Conservation (phyloP, 305 asterid genomes). For the Nicotiana rustica region DNA sequence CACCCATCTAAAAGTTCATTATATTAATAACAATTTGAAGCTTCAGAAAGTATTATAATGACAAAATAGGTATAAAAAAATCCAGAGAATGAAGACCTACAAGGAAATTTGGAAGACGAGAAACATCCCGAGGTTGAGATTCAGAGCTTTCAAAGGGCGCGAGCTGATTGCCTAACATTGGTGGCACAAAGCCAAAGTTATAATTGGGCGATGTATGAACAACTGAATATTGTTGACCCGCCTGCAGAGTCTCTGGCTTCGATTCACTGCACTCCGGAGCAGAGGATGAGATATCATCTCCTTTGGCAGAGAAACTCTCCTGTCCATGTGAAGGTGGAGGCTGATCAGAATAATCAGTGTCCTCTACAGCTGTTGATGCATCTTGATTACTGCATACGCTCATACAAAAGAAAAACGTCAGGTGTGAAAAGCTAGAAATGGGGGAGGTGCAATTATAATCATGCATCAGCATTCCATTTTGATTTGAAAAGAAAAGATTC, state of each 20-base stretch:
- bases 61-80: slow-evolving; percentile 34
- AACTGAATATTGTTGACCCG: slow-evolving; percentile 61
- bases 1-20: neutral
- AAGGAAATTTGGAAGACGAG: slow-evolving; percentile 70
- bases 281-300: slow-evolving; percentile 64
- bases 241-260: slow-evolving; percentile 64
- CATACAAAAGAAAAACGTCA: slow-evolving; percentile 37
- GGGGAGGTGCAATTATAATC: slow-evolving; percentile 13
- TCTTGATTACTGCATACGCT: slow-evolving; percentile 61
- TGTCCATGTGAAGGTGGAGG: slow-evolving; percentile 61
- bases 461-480: slow-evolving; percentile 28
- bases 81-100: slow-evolving; percentile 52
- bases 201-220: slow-evolving; percentile 68
- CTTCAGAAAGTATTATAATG: slow-evolving; percentile 28
- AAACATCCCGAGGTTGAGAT: slow-evolving; percentile 73
- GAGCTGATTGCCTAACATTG: slow-evolving; percentile 64
- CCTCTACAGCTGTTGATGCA: slow-evolving; percentile 57
- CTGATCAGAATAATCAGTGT: slow-evolving; percentile 58
- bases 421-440: slow-evolving; percentile 29
- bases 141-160: slow-evolving; percentile 75
- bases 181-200: slow-evolving; percentile 69
- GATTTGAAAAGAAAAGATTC: slow-evolving; percentile 2
- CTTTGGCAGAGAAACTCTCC: slow-evolving; percentile 52
- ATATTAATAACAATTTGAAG: slow-evolving; percentile 27
- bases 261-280: slow-evolving; percentile 59